phyloP scores from a whole-genome alignment of 225 moss, liverwort and hornwort genomes.

The Asterella californica region DNA sequence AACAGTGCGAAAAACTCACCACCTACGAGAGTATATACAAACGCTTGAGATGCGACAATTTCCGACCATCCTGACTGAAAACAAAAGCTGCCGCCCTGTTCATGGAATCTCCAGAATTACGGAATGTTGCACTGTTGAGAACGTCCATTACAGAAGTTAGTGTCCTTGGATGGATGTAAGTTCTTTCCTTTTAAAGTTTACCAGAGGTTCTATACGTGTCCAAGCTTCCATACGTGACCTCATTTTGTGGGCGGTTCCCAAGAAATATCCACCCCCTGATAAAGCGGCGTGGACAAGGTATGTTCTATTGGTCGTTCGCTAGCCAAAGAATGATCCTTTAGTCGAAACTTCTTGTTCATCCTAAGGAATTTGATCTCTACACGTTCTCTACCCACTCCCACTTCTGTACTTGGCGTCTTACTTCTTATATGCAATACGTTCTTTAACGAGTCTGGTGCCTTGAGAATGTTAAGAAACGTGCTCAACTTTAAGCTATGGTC shows the following conservation, averaged over 20 bases:
- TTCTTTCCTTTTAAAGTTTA: not conserved
- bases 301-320: not conserved
- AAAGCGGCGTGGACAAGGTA: not conserved
- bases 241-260: not conserved
- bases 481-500: not conserved
- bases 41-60: not conserved
- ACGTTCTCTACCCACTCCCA: not conserved
- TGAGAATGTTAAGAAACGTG: no score
- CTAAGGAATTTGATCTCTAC: not conserved
- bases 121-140: not conserved
- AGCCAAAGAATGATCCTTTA: not conserved
- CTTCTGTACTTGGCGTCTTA: slow-evolving; percentile 5
- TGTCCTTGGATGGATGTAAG: not conserved
- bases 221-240: not conserved
- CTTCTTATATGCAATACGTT: slow-evolving; percentile 4
- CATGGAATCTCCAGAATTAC: not conserved
- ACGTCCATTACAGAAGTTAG: not conserved
- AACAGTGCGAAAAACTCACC: not conserved
- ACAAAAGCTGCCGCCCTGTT: not conserved
- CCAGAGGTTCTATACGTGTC: not conserved
- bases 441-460: not conserved
- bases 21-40: not conserved
- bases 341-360: not conserved
- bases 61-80: not conserved
- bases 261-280: not conserved